Evolutionary conservation across 1,284 basidiomycete genomes (phyloP).

Genomic region (Pyrrhoderma lamaoense): DNA sequence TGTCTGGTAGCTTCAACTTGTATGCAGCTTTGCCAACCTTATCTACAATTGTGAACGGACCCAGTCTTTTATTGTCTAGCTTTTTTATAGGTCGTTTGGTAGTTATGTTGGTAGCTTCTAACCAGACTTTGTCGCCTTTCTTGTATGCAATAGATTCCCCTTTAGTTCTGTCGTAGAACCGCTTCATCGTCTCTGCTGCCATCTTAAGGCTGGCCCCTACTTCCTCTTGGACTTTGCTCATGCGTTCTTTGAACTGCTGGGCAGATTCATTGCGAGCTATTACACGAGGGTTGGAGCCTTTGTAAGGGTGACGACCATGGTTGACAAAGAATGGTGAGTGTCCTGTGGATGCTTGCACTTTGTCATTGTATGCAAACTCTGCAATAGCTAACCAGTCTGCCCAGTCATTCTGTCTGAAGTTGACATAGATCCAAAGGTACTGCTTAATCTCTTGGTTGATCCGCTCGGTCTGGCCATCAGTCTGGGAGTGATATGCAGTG

Average conservation of each 20-base stretch:
- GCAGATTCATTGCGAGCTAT: not conserved
- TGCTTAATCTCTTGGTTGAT: too few relatives aligned
- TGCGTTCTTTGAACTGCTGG: not conserved
- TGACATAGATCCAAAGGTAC: too few relatives aligned
- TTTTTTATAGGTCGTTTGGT: conserved; percentile 19
- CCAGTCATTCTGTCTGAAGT: too few relatives aligned
- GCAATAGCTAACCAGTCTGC: too few relatives aligned
- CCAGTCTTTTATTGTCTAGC: conserved; percentile 20
- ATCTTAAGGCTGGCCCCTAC: not conserved
- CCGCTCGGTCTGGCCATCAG: too few relatives aligned
- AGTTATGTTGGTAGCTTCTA: conserved; percentile 22
- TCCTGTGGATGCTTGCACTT: conserved; percentile 20
- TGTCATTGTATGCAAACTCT: conserved; percentile 23
- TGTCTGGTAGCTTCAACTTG: too few relatives aligned
- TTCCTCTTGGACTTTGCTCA: too few relatives aligned
- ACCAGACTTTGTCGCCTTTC: conserved; percentile 22
- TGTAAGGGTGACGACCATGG: conserved; percentile 11
- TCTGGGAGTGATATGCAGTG: conserved; percentile 20
- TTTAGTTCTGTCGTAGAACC: not conserved
- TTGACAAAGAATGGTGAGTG: conserved; percentile 24
- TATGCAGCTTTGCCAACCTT: conserved; percentile 14
- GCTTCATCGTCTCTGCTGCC: not conserved
- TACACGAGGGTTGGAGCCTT: not conserved
- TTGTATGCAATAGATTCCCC: conserved; percentile 11
- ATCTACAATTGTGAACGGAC: conserved; percentile 21